Evolutionary conservation across 2,329 filamentous ascomycete genomes (phyloP).

Genomic region (Botrytis byssoidea): DNA sequence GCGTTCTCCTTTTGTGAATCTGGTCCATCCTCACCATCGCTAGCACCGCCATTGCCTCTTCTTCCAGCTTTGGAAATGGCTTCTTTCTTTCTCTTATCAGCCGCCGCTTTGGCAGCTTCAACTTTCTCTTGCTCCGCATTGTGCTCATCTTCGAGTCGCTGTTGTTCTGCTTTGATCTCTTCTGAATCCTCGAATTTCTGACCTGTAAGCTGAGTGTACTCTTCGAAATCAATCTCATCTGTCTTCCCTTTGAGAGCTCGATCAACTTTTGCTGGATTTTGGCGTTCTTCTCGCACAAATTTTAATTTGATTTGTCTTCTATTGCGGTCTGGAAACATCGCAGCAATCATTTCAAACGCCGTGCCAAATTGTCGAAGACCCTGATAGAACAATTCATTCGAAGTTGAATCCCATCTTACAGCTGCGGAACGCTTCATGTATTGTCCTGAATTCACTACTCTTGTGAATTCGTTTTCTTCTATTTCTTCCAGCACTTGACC

Average conservation of each 20-base stretch:
- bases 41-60: constrained; percentile 22
- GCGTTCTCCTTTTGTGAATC: constrained; percentile 22
- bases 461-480: constrained; percentile 77
- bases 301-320: constrained; percentile 77
- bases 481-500: constrained; percentile 55
- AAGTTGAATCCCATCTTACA: constrained; percentile 67
- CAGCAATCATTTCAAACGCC: constrained; percentile 76
- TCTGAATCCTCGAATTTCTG: constrained; percentile 55
- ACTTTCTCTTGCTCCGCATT: constrained; percentile 47
- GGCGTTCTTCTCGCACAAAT: constrained; percentile 75
- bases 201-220: constrained; percentile 56
- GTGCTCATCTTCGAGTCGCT: constrained; percentile 45
- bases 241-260: constrained; percentile 61
- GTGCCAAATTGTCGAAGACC: constrained; percentile 75
- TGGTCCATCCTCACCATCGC: constrained; percentile 25
- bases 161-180: constrained; percentile 54
- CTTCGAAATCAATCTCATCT: constrained; percentile 58
- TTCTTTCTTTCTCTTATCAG: constrained; percentile 34
- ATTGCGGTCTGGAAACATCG: constrained; percentile 70
- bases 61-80: constrained; percentile 30
- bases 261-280: constrained; percentile 62
- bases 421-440: constrained; percentile 64
- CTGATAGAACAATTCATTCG: constrained; percentile 74
- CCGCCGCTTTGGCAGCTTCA: constrained; percentile 42
- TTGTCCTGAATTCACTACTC: constrained; percentile 65